Evolutionary conservation across 2,329 filamentous ascomycete genomes (phyloP).

Genomic region (Ceratocystis alfenasii): DNA sequence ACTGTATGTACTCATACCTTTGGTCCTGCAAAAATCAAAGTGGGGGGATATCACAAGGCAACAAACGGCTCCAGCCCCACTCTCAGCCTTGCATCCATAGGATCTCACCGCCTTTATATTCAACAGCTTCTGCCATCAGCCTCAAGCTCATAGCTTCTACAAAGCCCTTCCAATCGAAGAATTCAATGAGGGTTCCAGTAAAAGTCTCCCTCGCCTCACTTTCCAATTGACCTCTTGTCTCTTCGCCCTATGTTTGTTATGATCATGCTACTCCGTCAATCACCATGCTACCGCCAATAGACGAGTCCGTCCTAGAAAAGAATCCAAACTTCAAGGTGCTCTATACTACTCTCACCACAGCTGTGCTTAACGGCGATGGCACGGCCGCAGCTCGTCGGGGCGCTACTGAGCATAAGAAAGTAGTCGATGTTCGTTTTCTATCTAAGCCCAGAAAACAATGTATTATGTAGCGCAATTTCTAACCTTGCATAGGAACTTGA

Average conservation of each 20-base stretch:
- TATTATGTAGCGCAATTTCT: background rate
- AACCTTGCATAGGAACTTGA: slow-evolving; percentile 36
- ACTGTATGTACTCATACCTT: slow-evolving; percentile 2
- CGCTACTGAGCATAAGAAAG: slow-evolving; percentile 39
- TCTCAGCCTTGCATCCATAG: background rate
- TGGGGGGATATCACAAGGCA: background rate
- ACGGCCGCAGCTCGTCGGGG: slow-evolving; percentile 43
- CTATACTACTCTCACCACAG: slow-evolving; percentile 42
- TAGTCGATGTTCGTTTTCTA: slow-evolving; percentile 35
- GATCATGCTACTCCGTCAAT: background rate
- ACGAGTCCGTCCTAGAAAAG: slow-evolving; percentile 40
- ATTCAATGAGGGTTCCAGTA: too few relatives aligned
- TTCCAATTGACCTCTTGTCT: background rate
- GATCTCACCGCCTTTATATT: background rate
- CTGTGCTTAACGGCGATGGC: slow-evolving; percentile 45
- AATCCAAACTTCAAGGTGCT: slow-evolving; percentile 51
- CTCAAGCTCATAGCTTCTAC: background rate
- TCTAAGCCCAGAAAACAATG: background rate
- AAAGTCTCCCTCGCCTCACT: too few relatives aligned
- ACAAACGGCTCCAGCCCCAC: background rate
- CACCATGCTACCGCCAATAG: slow-evolving; percentile 47
- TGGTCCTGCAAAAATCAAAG: slow-evolving; percentile 6
- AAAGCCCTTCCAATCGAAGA: background rate
- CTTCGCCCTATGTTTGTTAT: background rate
- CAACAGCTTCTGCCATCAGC: background rate